A percentile compares a stretch with the other conserved stretches of the same genome.
Evolutionary conservation across 179 eudicot species (phyloP).

Genomic region (Drosera spatulata): DNA sequence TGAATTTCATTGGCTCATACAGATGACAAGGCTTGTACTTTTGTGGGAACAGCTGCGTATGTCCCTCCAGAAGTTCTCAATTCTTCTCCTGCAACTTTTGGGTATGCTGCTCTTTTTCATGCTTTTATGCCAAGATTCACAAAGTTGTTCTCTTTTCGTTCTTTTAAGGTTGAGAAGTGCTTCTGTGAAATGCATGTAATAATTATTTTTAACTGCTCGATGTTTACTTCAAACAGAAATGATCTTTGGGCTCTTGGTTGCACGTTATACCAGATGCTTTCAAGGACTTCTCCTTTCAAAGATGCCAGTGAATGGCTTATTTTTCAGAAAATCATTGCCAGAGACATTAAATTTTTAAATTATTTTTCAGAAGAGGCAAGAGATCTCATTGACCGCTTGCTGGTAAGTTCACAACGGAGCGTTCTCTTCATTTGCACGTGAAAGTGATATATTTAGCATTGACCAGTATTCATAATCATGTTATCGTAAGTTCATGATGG

Average conservation of each 20-base stretch:
- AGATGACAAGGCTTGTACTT: constrained; percentile 98
- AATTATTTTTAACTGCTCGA: not conserved
- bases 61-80: constrained; percentile 97
- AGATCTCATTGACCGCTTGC: constrained; percentile 37
- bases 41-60: constrained; percentile 17
- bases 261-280: constrained; percentile 17
- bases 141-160: not conserved
- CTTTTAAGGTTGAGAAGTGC: not conserved
- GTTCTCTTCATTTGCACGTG: no score
- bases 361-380: constrained; percentile 75
- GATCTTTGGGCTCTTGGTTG: constrained; percentile 99
- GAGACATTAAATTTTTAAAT: constrained; percentile 79
- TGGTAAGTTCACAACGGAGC: no score
- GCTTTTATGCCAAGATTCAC: not conserved
- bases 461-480: not conserved
- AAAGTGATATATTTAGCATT: no score
- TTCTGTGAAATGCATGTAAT: no score
- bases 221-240: constrained; percentile 41
- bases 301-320: no score
- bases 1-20: constrained; percentile 10
- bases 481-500: no score
- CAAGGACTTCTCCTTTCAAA: no score
- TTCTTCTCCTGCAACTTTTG: constrained; percentile 97
- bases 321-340: constrained; percentile 48
- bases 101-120: constrained; percentile 31